Conservation (phyloP, 768 basidiomycete species). For the Sarcomyxa edulis region DNA sequence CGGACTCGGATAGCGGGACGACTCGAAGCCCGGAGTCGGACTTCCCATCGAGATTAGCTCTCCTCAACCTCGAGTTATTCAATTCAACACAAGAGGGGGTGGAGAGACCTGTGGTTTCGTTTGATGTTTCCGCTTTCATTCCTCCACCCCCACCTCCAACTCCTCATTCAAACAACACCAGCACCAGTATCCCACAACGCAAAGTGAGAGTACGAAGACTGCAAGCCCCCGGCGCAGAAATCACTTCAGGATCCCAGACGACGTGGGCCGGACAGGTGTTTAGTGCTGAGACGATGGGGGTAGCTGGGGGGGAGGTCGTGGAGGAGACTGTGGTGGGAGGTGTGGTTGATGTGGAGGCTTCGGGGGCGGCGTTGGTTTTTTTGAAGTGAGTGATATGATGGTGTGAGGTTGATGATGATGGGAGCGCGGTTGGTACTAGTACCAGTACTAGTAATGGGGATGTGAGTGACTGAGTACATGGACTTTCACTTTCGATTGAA, state of each 20-base stretch:
- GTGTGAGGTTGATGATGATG: no score
- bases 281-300: constrained; percentile 33
- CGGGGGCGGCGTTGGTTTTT: constrained; percentile 30
- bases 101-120: constrained; percentile 35
- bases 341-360: constrained; percentile 28
- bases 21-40: constrained; percentile 15
- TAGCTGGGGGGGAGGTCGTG: constrained; percentile 28
- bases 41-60: constrained; percentile 39
- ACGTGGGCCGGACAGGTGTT: constrained; percentile 49
- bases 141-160: no score
- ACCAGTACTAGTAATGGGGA: no score
- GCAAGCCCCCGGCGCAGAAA: constrained; percentile 44
- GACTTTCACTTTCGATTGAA: no score
- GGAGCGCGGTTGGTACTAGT: no score
- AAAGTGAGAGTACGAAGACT: constrained; percentile 33
- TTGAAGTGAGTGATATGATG: no score
- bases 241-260: constrained; percentile 35
- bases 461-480: no score
- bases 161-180: no score
- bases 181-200: no score
- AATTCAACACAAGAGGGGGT: constrained; percentile 37
- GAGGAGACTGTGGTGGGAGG: constrained; percentile 33
- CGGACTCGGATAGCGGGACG: no score
- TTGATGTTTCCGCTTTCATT: constrained; percentile 41
- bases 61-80: constrained; percentile 47